These are phyloP conservation scores for Aphanomyces stellatus DNA, from an alignment of 352 stramenopile species.

Conservation along the genomic window DNA sequence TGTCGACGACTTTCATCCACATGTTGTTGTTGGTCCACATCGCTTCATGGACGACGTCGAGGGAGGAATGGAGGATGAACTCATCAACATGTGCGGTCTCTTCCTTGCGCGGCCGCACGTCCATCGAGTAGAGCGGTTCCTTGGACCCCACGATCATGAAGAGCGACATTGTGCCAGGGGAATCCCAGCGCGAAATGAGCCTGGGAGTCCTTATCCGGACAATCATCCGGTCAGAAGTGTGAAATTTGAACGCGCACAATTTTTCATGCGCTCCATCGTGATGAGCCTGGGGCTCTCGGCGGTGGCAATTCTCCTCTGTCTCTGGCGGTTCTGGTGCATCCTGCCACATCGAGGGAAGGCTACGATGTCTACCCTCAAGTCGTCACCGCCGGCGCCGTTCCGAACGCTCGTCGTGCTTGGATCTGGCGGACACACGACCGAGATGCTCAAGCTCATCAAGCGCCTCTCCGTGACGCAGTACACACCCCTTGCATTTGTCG, in stretches of 20 bases:
- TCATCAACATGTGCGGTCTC: constrained; percentile 92
- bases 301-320: not conserved
- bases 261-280: not conserved
- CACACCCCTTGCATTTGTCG: constrained; percentile 79
- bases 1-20: constrained; percentile 88
- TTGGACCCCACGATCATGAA: constrained; percentile 81
- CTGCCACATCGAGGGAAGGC: not conserved
- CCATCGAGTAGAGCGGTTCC: constrained; percentile 82
- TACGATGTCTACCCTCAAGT: not conserved
- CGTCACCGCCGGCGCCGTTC: constrained; percentile 7
- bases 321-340: constrained; percentile 17
- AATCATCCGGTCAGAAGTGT: no score
- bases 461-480: constrained; percentile 70
- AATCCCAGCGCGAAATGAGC: not conserved
- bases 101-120: constrained; percentile 70
- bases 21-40: constrained; percentile 92
- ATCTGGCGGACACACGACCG: constrained; percentile 89
- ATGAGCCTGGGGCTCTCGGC: not conserved
- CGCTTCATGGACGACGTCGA: constrained; percentile 95
- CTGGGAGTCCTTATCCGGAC: constrained; percentile 12
- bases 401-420: constrained; percentile 77
- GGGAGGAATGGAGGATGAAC: constrained; percentile 96
- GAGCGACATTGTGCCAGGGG: constrained; percentile 46
- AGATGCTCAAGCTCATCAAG: constrained; percentile 92
- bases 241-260: no score